phyloP scores from a whole-genome alignment of 108 stramenopile genomes.

The Nitzschia inconspicua region DNA sequence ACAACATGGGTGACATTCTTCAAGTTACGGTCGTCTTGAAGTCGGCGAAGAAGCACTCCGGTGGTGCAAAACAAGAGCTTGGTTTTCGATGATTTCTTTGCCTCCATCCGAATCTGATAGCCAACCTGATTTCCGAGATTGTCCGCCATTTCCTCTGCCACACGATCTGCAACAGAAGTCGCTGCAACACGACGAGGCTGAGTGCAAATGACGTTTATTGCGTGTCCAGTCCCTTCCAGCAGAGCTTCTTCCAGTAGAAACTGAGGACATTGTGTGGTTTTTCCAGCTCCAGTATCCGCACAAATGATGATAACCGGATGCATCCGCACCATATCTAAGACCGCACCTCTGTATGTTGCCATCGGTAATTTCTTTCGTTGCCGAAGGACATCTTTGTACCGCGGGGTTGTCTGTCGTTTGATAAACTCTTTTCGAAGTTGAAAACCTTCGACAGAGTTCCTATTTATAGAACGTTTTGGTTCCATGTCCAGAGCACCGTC shows the following conservation, averaged over 20 bases:
- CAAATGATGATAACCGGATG: constrained; percentile 60
- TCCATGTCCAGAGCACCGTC: too few relatives aligned
- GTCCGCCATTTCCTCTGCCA: constrained; percentile 69
- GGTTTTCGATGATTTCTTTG: constrained; percentile 53
- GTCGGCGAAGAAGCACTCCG: constrained; percentile 86
- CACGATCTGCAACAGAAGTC: constrained; percentile 71
- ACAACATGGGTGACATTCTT: constrained; percentile 82
- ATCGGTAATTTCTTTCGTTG: constrained; percentile 52
- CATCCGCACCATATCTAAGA: constrained; percentile 40
- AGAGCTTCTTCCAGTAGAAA: constrained; percentile 81
- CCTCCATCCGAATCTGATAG: constrained; percentile 90
- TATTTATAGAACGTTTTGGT: too few relatives aligned
- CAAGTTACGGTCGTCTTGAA: constrained; percentile 87
- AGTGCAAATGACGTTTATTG: constrained; percentile 69
- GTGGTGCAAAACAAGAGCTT: constrained; percentile 95
- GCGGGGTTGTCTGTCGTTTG: constrained; percentile 21
- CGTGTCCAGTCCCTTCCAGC: constrained; percentile 36
- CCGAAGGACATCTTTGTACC: constrained; percentile 41
- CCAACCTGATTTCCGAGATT: constrained; percentile 73
- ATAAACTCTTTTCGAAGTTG: constrained; percentile 33
- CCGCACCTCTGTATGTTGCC: constrained; percentile 32
- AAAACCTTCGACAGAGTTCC: too few relatives aligned
- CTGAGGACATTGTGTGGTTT: constrained; percentile 77
- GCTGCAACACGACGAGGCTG: constrained; percentile 79
- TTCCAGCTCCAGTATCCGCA: constrained; percentile 76